A percentile compares a stretch with the other conserved stretches of the same genome.
phyloP scores from a whole-genome alignment of 352 stramenopile genomes.

The Achlya hypogyna region DNA sequence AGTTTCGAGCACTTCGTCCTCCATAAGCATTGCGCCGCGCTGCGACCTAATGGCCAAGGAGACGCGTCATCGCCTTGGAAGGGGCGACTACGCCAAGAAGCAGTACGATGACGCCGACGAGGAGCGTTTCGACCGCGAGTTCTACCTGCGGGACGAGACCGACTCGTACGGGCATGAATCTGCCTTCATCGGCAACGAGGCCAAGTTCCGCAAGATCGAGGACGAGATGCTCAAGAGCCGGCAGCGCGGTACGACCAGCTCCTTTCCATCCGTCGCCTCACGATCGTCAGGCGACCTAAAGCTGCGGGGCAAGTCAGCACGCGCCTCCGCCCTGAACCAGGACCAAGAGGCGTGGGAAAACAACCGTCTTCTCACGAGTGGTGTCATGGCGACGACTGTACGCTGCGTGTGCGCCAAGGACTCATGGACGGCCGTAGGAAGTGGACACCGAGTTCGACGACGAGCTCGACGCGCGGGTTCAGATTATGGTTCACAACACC shows the following conservation, averaged over 20 bases:
- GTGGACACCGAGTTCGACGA: conserved; percentile 86
- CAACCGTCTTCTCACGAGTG: conserved; percentile 92
- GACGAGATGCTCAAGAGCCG: conserved; percentile 76
- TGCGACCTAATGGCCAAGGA: conserved; percentile 17
- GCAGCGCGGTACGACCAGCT: conserved; percentile 24
- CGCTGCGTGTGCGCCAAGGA: neutral
- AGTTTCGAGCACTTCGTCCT: neutral
- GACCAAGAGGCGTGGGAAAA: conserved; percentile 99
- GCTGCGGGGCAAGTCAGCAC: conserved; percentile 81
- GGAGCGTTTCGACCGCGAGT: conserved; percentile 91
- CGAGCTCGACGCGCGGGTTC: conserved; percentile 91
- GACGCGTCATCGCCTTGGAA: conserved; percentile 15
- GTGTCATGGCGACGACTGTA: conserved; percentile 70
- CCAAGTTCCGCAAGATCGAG: conserved; percentile 89
- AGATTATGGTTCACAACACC: conserved; percentile 96
- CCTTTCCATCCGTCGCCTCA: neutral
- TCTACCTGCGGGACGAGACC: conserved; percentile 92
- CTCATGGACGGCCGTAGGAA: conserved; percentile 7
- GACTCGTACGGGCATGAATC: conserved; percentile 40
- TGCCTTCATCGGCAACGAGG: conserved; percentile 86
- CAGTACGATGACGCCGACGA: conserved; percentile 75
- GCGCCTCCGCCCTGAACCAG: conserved; percentile 87
- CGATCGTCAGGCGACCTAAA: conserved; percentile 70
- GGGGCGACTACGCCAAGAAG: conserved; percentile 37
- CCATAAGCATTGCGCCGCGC: no score